These are phyloP conservation scores for Mycena belliarum DNA, from an alignment of 768 basidiomycete species.

Conservation along the genomic window DNA sequence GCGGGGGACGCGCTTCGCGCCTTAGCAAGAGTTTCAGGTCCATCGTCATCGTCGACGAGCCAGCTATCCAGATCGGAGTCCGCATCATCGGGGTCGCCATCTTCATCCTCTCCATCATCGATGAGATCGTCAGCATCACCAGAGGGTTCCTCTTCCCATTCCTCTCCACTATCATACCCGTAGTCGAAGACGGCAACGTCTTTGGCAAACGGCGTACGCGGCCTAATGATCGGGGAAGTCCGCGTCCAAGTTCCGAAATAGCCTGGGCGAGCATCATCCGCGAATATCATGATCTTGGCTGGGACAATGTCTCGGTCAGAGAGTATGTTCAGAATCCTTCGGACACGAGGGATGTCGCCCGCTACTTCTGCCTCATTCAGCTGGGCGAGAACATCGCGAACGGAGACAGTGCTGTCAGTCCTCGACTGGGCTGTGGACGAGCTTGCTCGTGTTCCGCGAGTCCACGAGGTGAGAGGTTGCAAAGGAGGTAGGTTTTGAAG, in stretches of 20 bases:
- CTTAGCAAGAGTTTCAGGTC: slow-evolving; percentile 34
- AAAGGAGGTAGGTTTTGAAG: slow-evolving; percentile 36
- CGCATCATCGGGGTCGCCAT: slow-evolving; percentile 54
- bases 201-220: slow-evolving; percentile 78
- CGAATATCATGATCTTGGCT: slow-evolving; percentile 82
- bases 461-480: slow-evolving; percentile 17
- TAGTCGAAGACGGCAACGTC: slow-evolving; percentile 85
- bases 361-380: slow-evolving; percentile 79
- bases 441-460: background rate
- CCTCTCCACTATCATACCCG: slow-evolving; percentile 90
- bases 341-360: slow-evolving; percentile 70
- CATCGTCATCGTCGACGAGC: slow-evolving; percentile 77
- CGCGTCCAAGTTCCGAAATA: slow-evolving; percentile 96
- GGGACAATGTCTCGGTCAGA: slow-evolving; percentile 62
- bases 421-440: slow-evolving; percentile 32
- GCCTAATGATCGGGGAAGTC: slow-evolving; percentile 73
- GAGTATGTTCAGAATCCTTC: slow-evolving; percentile 62
- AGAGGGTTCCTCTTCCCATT: slow-evolving; percentile 90
- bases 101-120: slow-evolving; percentile 70
- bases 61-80: slow-evolving; percentile 81
- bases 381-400: slow-evolving; percentile 52
- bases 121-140: slow-evolving; percentile 78
- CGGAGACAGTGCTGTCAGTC: slow-evolving; percentile 38
- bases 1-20: slow-evolving; percentile 13
- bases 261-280: slow-evolving; percentile 83